Conservation (phyloP, 371 early-diverging fungal species). For the Rhizopus sp. region DNA sequence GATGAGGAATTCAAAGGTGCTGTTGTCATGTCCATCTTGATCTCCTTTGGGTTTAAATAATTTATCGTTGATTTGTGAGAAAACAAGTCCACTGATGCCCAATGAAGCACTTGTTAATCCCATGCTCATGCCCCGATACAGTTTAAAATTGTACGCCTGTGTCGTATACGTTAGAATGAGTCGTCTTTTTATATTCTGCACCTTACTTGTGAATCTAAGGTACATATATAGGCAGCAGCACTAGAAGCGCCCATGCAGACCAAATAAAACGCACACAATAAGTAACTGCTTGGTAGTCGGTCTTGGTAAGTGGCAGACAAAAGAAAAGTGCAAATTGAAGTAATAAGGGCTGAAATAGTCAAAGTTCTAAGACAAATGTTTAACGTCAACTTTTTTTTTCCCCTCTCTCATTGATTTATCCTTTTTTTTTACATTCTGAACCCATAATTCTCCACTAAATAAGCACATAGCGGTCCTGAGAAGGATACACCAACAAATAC, state of each 20-base stretch:
- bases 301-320: conserved; percentile 47
- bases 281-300: conserved; percentile 28
- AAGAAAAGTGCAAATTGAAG: conserved; percentile 32
- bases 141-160: conserved; percentile 41
- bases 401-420: neutral
- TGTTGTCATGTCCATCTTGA: conserved; percentile 20
- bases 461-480: conserved; percentile 49
- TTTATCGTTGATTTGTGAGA: conserved; percentile 48
- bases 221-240: conserved; percentile 45
- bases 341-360: conserved; percentile 11
- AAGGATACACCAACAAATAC: conserved; percentile 49
- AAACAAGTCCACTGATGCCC: conserved; percentile 48
- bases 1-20: conserved; percentile 35
- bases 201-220: conserved; percentile 46
- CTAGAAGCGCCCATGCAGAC: conserved; percentile 39
- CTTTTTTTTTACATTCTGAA: conserved; percentile 31
- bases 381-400: conserved; percentile 1
- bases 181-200: no score
- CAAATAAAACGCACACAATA: conserved; percentile 42
- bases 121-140: conserved; percentile 48
- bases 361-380: conserved; percentile 13
- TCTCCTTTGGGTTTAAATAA: conserved; percentile 28
- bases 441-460: conserved; percentile 36
- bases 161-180: neutral
- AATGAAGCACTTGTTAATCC: conserved; percentile 47